These are phyloP conservation scores for Skeletonema tropicum DNA, from an alignment of 108 stramenopile species.

Conservation along the genomic window DNA sequence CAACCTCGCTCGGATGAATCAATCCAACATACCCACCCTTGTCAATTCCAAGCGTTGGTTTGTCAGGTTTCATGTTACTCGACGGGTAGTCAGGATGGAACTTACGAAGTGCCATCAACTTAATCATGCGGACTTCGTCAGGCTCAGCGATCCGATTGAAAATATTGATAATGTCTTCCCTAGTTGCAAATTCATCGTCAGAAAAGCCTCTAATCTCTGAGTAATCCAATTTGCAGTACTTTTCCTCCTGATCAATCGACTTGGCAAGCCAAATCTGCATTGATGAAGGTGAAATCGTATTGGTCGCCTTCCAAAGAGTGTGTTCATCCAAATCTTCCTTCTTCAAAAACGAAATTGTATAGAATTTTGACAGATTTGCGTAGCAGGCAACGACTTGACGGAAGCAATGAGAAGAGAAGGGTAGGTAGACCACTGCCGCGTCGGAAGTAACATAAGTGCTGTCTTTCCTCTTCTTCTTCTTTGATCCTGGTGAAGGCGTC, in stretches of 20 bases:
- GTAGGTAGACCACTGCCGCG: conserved; percentile 71
- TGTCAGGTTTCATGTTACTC: conserved; percentile 1
- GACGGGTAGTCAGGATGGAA: conserved; percentile 34
- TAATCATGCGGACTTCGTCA: conserved; percentile 65
- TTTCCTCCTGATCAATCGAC: conserved; percentile 73
- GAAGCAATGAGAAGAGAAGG: conserved; percentile 80
- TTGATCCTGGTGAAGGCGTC: conserved; percentile 1
- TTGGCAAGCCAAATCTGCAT: conserved; percentile 78
- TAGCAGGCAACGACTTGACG: conserved; percentile 59
- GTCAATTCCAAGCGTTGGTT: conserved; percentile 31
- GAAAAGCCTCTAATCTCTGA: conserved; percentile 57
- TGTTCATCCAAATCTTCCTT: conserved; percentile 65
- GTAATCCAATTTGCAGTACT: conserved; percentile 73
- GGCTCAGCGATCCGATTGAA: conserved; percentile 59
- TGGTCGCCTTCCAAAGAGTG: conserved; percentile 77
- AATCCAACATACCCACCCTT: conserved; percentile 45
- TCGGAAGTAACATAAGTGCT: conserved; percentile 23
- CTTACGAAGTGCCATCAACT: conserved; percentile 37
- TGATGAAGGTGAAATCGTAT: conserved; percentile 58
- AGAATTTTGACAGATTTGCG: conserved; percentile 54
- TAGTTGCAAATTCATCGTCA: conserved; percentile 58
- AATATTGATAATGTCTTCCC: conserved; percentile 54
- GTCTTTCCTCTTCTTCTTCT: conserved; percentile 9
- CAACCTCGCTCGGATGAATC: conserved; percentile 12
- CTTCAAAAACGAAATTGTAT: conserved; percentile 69